Conservation (phyloP, 2,329 filamentous ascomycete species). For the Aspergillus ochraceoroseus region DNA sequence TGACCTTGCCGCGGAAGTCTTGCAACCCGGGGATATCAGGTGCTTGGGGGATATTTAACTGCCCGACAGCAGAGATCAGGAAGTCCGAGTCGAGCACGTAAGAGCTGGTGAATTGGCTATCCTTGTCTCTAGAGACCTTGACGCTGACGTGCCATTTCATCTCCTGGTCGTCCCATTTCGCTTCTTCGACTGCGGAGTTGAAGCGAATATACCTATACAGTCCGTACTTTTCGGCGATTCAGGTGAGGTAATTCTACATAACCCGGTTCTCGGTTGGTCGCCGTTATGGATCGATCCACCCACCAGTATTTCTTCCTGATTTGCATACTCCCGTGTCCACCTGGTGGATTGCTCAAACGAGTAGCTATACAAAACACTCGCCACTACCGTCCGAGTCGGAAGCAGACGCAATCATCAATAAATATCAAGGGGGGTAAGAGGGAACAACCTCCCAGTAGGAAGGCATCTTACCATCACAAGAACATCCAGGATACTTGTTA, state of each 20-base stretch:
- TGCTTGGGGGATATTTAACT: slow-evolving; percentile 52
- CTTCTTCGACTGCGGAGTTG: slow-evolving; percentile 51
- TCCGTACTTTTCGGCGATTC: slow-evolving; percentile 51
- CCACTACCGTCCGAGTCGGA: slow-evolving; percentile 36
- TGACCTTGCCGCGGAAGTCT: slow-evolving; percentile 50
- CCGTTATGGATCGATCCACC: too few species aligned
- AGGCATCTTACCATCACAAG: slow-evolving; percentile 45
- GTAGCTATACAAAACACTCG: slow-evolving; percentile 54
- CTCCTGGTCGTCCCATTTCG: slow-evolving; percentile 52
- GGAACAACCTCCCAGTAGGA: too few species aligned
- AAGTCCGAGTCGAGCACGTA: slow-evolving; percentile 55
- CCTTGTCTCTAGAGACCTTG: slow-evolving; percentile 49
- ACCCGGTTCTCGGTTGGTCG: too few species aligned
- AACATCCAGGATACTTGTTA: slow-evolving; percentile 55
- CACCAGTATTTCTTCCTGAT: slow-evolving; percentile 57
- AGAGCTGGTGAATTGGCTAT: slow-evolving; percentile 50
- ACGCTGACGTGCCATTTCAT: slow-evolving; percentile 51
- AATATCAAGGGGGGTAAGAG: too few species aligned
- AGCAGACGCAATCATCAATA: too few species aligned
- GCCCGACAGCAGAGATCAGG: slow-evolving; percentile 55
- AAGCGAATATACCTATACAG: slow-evolving; percentile 56
- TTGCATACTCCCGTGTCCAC: slow-evolving; percentile 56
- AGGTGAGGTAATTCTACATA: slow-evolving; percentile 52
- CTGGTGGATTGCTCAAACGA: slow-evolving; percentile 57
- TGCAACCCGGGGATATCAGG: slow-evolving; percentile 48